Evolutionary conservation across 495 filamentous ascomycete species (phyloP), one percentile per base, ranked within the genome.

Genomic region (Aspergillus bertholletiae): DNA sequence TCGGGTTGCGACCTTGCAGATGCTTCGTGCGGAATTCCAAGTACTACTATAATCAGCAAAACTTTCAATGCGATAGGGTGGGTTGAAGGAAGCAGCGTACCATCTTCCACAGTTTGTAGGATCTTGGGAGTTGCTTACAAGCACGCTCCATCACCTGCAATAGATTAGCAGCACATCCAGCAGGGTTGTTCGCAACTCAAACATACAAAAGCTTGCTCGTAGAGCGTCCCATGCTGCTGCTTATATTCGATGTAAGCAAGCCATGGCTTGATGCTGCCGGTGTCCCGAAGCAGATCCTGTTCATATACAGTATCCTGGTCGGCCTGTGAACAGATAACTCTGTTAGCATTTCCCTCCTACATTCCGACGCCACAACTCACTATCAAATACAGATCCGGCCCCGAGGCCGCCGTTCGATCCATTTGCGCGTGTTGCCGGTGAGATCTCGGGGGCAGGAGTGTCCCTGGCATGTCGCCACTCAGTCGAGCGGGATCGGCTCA

Each of bases 101-200:
- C 85, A 93, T 88, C 75, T 97, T 99, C 95, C 95, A 99, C 23
- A 99, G 76, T 77, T 97, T 99, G 72, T 96, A 97, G 22, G 92
- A 97, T 56, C 95, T 84, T 34, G 95, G 95, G 26, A 97, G 81
- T 58, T 92, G 85, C 58, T 83, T 78, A 67, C 91, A 96, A 30
- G 95, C 93, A 57, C 95, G 82, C 74, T 99, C 95, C 75, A 96
- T 86, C 7, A 81, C 64, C 77, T 80, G 51, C 7, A 18, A 53
- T 22, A 5, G 13, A 37, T 30, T 18, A 9, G 28, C 26, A 13
- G n/a, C 5, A 37, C 15, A 39, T 24, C 53, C 26, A 48, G 32
- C 15, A 61, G 45, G 5, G 21, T 9, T 18, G 11, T 22, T 24
- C 55, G 21, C 7, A 1, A 28, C 21, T 11, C 12, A 13, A 28